Evolutionary conservation across 345 rosid genomes (phyloP).

Genomic region (Heritiera littoralis): DNA sequence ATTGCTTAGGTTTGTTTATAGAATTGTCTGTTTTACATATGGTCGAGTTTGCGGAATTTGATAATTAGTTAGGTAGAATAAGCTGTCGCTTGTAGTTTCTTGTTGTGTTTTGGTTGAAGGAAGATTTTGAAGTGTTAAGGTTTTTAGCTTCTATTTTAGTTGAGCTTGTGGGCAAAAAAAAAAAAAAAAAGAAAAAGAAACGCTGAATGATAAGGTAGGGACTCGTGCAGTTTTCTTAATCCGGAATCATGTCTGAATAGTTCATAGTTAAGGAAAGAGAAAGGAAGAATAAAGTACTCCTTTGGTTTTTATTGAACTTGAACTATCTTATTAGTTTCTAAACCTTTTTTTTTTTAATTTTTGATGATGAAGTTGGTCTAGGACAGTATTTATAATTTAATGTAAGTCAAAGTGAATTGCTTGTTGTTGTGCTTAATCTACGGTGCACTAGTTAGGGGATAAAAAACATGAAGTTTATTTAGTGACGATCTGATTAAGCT

Average conservation of each 20-base stretch:
- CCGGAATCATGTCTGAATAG: neutral
- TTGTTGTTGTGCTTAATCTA: neutral
- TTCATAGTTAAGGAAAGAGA: neutral
- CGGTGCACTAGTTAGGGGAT: neutral
- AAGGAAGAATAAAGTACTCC: neutral
- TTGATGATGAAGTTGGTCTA: neutral
- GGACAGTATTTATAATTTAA: neutral
- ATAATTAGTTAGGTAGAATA: neutral
- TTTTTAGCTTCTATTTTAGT: neutral
- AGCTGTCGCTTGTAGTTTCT: neutral
- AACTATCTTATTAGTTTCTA: neutral
- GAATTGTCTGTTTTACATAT: neutral
- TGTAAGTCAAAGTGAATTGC: neutral
- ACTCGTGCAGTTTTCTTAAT: neutral
- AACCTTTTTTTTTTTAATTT: neutral
- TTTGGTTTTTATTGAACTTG: neutral
- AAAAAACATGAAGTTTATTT: neutral
- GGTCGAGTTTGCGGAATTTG: neutral
- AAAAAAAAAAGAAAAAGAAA: neutral
- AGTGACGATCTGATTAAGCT: neutral
- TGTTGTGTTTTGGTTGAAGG: neutral
- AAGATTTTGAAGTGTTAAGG: neutral
- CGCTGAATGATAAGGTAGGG: neutral
- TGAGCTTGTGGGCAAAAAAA: neutral
- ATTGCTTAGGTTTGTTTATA: neutral